Percentiles rank a stretch among this genome's conserved stretches.
phyloP scores from a whole-genome alignment of 805 yeast species.

The Candida insectalens region DNA sequence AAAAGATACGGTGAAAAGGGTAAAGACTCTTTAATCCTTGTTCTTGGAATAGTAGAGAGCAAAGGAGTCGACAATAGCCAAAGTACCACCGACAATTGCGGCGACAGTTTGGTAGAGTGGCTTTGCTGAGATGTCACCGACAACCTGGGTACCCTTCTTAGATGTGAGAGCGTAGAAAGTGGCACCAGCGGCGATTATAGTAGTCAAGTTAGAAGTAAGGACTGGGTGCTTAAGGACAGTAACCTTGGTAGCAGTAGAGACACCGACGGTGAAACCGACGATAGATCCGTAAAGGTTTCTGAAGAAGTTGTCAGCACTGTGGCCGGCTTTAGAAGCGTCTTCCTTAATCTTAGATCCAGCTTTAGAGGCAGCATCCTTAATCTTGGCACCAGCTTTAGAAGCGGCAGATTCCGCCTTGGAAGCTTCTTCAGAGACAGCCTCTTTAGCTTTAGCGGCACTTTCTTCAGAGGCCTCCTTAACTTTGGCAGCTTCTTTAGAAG shows the following conservation, averaged over 20 bases:
- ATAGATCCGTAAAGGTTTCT: constrained; percentile 7
- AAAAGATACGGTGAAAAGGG: background rate
- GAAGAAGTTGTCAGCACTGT: constrained; percentile 12
- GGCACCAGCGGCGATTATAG: constrained; percentile 3
- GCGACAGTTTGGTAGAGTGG: constrained; percentile 1
- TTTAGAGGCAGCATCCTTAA: constrained; percentile 7
- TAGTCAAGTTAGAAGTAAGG: constrained; percentile 12
- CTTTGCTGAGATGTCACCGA: background rate
- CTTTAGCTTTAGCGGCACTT: background rate
- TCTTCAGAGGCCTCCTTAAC: constrained; percentile 1
- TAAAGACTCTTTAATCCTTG: background rate
- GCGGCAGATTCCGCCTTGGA: constrained; percentile 2
- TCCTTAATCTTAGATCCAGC: constrained; percentile 8
- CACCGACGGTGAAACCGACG: constrained; percentile 5
- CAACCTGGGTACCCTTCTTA: constrained; percentile 1
- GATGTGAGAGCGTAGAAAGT: constrained; percentile 1
- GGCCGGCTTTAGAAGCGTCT: constrained; percentile 7
- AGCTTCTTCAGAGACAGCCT: background rate
- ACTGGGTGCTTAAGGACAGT: constrained; percentile 14
- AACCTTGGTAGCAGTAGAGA: constrained; percentile 7
- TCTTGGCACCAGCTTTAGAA: constrained; percentile 4
- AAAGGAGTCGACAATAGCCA: constrained; percentile 2
- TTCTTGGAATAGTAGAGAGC: constrained; percentile 1
- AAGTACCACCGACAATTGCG: constrained; percentile 1
- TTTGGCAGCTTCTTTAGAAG: constrained; percentile 2